A percentile compares a stretch with the other conserved stretches of the same genome.
Evolutionary conservation across 2,329 filamentous ascomycete species (phyloP).

Genomic region (Diaporthe sp.): DNA sequence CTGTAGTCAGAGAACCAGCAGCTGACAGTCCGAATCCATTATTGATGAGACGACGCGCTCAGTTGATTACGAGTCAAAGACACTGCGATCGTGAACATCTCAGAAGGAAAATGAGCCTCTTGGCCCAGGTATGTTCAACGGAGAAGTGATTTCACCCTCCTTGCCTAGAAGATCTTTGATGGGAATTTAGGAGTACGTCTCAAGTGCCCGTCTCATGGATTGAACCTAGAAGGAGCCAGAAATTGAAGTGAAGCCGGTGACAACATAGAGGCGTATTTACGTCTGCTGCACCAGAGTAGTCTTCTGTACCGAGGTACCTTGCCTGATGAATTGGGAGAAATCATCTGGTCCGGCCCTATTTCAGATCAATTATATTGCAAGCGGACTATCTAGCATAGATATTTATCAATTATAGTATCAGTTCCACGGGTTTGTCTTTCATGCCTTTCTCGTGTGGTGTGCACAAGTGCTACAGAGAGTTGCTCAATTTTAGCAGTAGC

Average conservation of each 20-base stretch:
- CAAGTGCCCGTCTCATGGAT: background rate
- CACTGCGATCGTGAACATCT: too few species aligned
- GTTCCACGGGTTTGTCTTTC: too few species aligned
- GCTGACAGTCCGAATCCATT: too few species aligned
- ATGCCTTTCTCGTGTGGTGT: background rate
- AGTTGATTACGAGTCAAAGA: too few species aligned
- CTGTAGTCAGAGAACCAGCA: too few species aligned
- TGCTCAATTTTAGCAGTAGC: background rate
- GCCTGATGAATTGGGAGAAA: background rate
- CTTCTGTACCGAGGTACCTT: background rate
- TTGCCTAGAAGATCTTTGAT: too few species aligned
- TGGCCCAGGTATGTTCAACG: background rate
- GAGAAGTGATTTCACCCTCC: background rate
- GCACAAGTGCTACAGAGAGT: background rate
- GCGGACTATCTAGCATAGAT: background rate
- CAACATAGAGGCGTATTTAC: background rate
- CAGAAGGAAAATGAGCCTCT: too few species aligned
- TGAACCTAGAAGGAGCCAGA: background rate
- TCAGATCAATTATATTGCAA: background rate
- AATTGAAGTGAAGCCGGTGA: background rate
- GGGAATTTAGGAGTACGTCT: background rate
- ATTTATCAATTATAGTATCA: background rate
- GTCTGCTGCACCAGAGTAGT: background rate
- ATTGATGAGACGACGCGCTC: too few species aligned
- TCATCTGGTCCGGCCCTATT: too few species aligned